Percentiles rank a stretch among this genome's conserved stretches.
phyloP scores from a whole-genome alignment of 2,329 filamentous ascomycete species.

The Penicillium nordicum region DNA sequence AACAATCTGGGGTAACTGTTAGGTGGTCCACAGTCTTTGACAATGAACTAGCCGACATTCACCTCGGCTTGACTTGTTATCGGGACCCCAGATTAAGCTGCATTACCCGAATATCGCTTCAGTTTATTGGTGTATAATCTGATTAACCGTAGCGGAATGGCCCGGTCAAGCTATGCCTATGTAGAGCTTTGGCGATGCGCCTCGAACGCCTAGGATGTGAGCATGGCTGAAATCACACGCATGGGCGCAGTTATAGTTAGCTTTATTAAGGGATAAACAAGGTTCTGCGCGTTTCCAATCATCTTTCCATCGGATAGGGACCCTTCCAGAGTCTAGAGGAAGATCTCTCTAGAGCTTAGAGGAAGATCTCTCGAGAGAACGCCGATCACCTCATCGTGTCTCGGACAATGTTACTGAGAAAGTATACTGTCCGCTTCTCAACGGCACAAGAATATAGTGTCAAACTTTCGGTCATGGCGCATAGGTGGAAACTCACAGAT shows the following conservation, averaged over 20 bases:
- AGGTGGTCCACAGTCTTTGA: not conserved
- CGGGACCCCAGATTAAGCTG: not conserved
- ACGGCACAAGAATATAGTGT: not conserved
- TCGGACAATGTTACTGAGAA: not conserved
- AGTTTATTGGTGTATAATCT: not conserved
- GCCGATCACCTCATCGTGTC: not conserved
- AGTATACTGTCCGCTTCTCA: not conserved
- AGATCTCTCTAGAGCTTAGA: not conserved
- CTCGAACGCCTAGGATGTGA: not conserved
- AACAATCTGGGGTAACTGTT: conserved; percentile 8
- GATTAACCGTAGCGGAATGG: not conserved
- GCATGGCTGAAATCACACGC: not conserved
- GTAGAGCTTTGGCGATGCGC: not conserved
- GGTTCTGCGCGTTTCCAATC: not conserved
- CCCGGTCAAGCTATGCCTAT: not conserved
- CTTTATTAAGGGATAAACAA: not conserved
- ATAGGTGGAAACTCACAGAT: not conserved
- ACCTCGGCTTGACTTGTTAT: not conserved
- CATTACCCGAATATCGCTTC: not conserved
- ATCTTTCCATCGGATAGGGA: not conserved
- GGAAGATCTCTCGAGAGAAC: not conserved
- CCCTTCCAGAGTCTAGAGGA: not conserved
- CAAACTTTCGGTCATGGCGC: not conserved
- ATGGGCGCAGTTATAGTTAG: not conserved
- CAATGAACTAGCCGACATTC: not conserved